Conservation (phyloP, 2,329 filamentous ascomycete species). For the Cordyceps javanica region DNA sequence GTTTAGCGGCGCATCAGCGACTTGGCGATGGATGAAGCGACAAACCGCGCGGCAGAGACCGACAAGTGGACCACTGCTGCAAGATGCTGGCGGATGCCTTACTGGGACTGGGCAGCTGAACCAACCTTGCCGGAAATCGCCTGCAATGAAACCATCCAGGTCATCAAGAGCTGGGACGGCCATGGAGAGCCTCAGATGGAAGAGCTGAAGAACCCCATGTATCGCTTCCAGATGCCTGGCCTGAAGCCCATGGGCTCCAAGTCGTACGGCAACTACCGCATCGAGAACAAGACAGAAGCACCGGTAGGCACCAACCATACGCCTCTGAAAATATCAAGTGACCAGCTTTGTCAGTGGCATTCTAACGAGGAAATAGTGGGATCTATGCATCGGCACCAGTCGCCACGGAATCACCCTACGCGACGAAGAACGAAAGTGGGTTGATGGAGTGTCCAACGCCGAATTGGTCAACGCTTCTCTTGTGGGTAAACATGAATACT, state of each 20-base stretch:
- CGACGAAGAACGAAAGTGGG: not conserved
- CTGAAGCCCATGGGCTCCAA: not conserved
- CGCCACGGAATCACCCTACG: not conserved
- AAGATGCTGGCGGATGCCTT: constrained; percentile 25
- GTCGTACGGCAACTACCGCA: not conserved
- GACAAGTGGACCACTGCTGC: constrained; percentile 22
- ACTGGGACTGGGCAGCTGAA: constrained; percentile 29
- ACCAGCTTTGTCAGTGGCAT: no score
- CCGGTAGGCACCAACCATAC: not conserved
- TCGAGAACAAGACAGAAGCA: not conserved
- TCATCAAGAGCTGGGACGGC: constrained; percentile 16
- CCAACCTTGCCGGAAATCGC: constrained; percentile 4
- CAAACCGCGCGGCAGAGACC: not conserved
- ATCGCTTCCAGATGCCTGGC: constrained; percentile 19
- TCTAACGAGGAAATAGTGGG: not conserved
- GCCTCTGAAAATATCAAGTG: not conserved
- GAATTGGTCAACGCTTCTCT: not conserved
- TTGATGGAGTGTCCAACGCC: not conserved
- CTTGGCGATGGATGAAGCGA: not conserved
- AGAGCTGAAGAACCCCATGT: not conserved
- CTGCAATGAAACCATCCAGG: constrained; percentile 13
- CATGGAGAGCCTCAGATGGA: constrained; percentile 6
- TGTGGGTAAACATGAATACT: not conserved
- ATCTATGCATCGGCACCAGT: not conserved
- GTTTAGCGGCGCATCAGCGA: not conserved